phyloP scores from a whole-genome alignment of 176 grass and related monocot genomes.

The Eleusine indica region DNA sequence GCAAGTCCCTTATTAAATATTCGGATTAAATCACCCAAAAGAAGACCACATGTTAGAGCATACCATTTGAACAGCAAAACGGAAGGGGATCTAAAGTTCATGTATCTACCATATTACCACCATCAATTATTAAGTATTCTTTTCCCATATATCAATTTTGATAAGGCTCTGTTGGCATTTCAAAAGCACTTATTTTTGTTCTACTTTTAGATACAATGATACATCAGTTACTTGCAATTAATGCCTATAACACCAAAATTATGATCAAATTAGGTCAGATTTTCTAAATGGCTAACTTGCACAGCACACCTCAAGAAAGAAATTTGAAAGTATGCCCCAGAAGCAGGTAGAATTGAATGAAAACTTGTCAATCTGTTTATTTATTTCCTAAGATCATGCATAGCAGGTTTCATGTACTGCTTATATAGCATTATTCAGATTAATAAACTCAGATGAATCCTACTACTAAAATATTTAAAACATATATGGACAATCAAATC shows the following conservation, averaged over 20 bases:
- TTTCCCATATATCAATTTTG: not conserved
- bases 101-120: not conserved
- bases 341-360: not conserved
- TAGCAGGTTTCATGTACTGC: not conserved
- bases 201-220: not conserved
- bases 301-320: not conserved
- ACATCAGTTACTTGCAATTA: not conserved
- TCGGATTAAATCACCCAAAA: not conserved
- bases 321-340: not conserved
- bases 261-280: not conserved
- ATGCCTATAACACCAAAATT: not conserved
- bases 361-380: not conserved
- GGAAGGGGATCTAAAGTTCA: not conserved
- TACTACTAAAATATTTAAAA: constrained; percentile 9
- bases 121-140: constrained; percentile 8
- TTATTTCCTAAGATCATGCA: not conserved
- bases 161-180: not conserved
- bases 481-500: not conserved
- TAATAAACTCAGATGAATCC: not conserved
- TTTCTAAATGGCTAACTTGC: not conserved
- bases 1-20: not conserved
- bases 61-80: constrained; percentile 5
- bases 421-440: constrained; percentile 1
- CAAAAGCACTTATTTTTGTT: not conserved
- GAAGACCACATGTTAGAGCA: not conserved